Percentiles rank a stretch among this genome's conserved stretches.
phyloP scores from a whole-genome alignment of 2,329 filamentous ascomycete species.

The Epichloe uncinata region DNA sequence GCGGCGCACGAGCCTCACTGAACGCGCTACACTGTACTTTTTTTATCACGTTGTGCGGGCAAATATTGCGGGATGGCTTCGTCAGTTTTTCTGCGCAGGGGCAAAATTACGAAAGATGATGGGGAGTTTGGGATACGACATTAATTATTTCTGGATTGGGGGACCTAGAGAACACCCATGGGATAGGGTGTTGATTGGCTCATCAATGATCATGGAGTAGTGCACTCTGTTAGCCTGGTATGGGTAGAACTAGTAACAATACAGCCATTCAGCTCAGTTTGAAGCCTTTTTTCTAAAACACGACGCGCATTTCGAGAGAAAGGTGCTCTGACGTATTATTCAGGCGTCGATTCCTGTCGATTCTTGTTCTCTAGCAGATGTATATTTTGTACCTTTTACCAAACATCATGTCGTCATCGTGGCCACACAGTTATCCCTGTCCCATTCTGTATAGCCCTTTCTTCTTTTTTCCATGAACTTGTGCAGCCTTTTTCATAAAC shows the following conservation, averaged over 20 bases:
- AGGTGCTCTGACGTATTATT: no score
- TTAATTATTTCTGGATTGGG: neutral
- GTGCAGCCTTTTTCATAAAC: no score
- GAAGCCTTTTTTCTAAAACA: no score
- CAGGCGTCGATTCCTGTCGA: no score
- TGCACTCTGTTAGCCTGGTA: neutral
- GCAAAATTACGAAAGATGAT: neutral
- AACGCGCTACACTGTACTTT: neutral
- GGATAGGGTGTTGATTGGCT: neutral
- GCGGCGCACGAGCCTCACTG: constrained; percentile 28
- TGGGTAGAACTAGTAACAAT: neutral
- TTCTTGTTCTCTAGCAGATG: no score
- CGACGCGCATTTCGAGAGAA: no score
- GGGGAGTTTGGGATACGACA: neutral
- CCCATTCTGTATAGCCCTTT: no score
- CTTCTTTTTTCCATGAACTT: no score
- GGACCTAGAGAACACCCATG: neutral
- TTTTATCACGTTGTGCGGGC: neutral
- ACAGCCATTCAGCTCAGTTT: neutral
- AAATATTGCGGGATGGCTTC: neutral
- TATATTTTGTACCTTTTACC: no score
- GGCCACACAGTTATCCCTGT: no score
- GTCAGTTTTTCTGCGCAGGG: neutral
- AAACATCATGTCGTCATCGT: no score
- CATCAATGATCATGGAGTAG: neutral